These are phyloP conservation scores for Croton laevigatus DNA, from an alignment of 441 rosid species.

Conservation along the genomic window DNA sequence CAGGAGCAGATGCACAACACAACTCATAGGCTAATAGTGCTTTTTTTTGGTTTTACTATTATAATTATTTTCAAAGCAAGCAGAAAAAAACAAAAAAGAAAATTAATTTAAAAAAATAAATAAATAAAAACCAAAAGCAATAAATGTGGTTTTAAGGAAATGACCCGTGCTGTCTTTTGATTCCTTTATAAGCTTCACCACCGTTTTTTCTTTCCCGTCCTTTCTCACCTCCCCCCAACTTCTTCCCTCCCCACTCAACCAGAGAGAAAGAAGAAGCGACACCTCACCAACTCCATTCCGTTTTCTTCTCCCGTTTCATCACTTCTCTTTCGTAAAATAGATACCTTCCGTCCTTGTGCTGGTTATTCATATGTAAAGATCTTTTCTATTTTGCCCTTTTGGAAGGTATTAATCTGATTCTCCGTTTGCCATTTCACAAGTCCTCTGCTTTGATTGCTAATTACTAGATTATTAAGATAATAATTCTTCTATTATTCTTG, in stretches of 20 bases:
- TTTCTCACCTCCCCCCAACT: background rate
- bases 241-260: background rate
- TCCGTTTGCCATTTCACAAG: background rate
- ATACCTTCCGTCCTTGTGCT: background rate
- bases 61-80: background rate
- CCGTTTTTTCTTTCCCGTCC: constrained; percentile 17
- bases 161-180: constrained; percentile 33
- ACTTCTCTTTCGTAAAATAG: constrained; percentile 9
- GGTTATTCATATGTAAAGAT: background rate
- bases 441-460: background rate
- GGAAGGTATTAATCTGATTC: constrained; percentile 20
- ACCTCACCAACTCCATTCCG: constrained; percentile 26
- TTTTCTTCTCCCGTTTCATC: background rate
- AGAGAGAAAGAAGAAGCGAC: constrained; percentile 15
- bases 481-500: background rate
- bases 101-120: background rate
- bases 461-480: background rate
- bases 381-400: background rate
- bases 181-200: constrained; percentile 30
- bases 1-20: background rate
- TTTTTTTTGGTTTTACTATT: no score
- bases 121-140: background rate
- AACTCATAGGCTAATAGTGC: no score
- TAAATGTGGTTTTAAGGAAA: constrained; percentile 26
- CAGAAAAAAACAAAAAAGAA: background rate